Evolutionary conservation across 257 asterid species (phyloP).

Genomic region (Coffea canephora): DNA sequence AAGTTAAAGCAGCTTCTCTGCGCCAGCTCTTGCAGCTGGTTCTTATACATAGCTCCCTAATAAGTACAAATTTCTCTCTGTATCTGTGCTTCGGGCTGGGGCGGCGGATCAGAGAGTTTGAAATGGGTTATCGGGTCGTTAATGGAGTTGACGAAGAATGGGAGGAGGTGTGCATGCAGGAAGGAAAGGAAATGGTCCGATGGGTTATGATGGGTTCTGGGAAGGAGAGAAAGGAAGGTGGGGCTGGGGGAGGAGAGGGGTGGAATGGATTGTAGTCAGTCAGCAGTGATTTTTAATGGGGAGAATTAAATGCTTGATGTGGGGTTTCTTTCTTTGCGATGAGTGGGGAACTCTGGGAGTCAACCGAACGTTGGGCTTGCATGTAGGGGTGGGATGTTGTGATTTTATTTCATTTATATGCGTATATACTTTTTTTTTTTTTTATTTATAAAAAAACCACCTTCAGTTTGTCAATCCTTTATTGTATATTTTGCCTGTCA

Average conservation of each 20-base stretch:
- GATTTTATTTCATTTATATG: neutral
- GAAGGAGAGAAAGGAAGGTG: conserved; percentile 8
- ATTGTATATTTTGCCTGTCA: conserved; percentile 1
- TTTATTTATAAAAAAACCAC: neutral
- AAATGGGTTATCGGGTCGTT: neutral
- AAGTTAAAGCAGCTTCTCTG: conserved; percentile 88
- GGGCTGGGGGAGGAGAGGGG: neutral
- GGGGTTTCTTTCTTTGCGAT: neutral
- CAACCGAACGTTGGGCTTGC: conserved; percentile 23
- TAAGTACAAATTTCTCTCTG: neutral
- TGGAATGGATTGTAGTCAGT: conserved; percentile 5
- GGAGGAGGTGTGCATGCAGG: conserved; percentile 7
- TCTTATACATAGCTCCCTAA: conserved; percentile 52
- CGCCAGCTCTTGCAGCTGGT: conserved; percentile 94
- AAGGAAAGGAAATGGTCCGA: neutral
- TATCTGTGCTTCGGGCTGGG: too few relatives aligned
- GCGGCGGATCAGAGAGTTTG: neutral
- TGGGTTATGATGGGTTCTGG: neutral
- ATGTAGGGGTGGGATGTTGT: conserved; percentile 11
- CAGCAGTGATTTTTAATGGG: conserved; percentile 14
- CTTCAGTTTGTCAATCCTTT: conserved; percentile 5
- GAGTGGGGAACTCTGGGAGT: conserved; percentile 13
- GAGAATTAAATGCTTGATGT: conserved; percentile 16
- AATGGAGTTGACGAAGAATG: neutral
- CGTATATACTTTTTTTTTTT: neutral